Conservation (phyloP, 108 stramenopile genomes). For the Stephanodiscus triporus region DNA sequence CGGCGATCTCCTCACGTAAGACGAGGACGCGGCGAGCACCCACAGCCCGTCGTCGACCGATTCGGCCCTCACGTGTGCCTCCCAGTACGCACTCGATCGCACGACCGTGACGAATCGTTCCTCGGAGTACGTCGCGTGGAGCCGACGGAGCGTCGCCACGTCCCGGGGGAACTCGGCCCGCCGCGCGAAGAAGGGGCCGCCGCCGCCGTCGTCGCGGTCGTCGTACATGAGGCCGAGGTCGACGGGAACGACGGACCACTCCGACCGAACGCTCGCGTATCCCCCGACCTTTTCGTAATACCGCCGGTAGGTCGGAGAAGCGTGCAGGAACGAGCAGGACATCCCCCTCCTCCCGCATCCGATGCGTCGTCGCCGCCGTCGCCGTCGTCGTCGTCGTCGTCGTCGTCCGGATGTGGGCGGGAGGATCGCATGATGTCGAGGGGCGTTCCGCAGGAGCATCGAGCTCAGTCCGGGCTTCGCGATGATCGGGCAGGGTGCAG, state of each 20-base stretch:
- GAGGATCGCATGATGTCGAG: constrained; percentile 58
- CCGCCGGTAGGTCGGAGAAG: constrained; percentile 64
- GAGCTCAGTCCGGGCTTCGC: constrained; percentile 66
- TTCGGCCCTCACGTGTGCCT: constrained; percentile 63
- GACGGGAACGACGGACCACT: constrained; percentile 58
- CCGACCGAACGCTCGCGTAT: constrained; percentile 44
- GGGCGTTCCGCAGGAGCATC: constrained; percentile 57
- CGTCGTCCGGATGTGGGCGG: neutral
- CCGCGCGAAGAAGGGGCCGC: constrained; percentile 3
- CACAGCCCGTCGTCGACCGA: constrained; percentile 55
- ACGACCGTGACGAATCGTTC: constrained; percentile 59
- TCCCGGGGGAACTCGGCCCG: constrained; percentile 68
- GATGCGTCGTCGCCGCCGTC: neutral
- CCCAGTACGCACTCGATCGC: constrained; percentile 69
- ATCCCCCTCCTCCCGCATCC: too few relatives aligned
- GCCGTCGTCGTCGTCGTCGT: neutral
- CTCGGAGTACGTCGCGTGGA: constrained; percentile 70
- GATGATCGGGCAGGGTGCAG: constrained; percentile 64
- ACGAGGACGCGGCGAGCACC: too few relatives aligned
- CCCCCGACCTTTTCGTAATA: constrained; percentile 63
- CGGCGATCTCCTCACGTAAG: too few relatives aligned
- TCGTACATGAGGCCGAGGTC: too few relatives aligned
- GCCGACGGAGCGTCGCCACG: constrained; percentile 36
- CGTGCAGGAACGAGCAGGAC: constrained; percentile 69
- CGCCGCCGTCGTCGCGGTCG: neutral